Conservation (phyloP, 805 yeast species). For the Ogataea pini region DNA sequence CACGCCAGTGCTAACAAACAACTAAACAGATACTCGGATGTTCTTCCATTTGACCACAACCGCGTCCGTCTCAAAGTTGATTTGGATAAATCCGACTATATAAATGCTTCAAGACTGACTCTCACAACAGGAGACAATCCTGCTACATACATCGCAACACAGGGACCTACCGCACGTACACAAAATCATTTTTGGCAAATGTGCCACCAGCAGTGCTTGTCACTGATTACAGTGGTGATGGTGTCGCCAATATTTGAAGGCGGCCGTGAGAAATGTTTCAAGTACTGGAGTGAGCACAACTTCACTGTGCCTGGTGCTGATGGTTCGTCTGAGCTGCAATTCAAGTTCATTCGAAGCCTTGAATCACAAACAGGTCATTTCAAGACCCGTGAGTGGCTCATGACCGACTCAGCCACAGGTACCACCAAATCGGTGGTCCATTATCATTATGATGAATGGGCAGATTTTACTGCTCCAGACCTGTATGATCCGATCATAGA, state of each 20-base stretch:
- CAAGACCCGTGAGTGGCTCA: slow-evolving; percentile 22
- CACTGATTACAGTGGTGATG: slow-evolving; percentile 59
- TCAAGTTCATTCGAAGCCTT: slow-evolving; percentile 6
- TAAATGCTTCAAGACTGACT: slow-evolving; percentile 39
- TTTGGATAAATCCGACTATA: slow-evolving; percentile 32
- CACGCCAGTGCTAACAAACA: slow-evolving; percentile 17
- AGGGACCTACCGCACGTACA: slow-evolving; percentile 56
- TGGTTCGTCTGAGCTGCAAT: slow-evolving; percentile 8
- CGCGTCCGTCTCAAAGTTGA: slow-evolving; percentile 45
- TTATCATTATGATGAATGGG: slow-evolving; percentile 45
- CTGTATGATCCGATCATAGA: slow-evolving; percentile 35
- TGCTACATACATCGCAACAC: slow-evolving; percentile 62
- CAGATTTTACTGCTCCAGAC: slow-evolving; percentile 43
- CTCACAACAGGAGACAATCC: slow-evolving; percentile 17
- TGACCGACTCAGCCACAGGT: slow-evolving; percentile 9
- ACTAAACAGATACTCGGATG: slow-evolving; percentile 62
- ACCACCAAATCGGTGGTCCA: slow-evolving; percentile 31
- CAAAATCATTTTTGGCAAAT: slow-evolving; percentile 49
- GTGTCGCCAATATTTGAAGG: slow-evolving; percentile 62
- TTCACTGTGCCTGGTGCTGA: slow-evolving; percentile 5
- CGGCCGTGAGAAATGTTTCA: slow-evolving; percentile 41
- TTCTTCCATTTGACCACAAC: slow-evolving; percentile 65
- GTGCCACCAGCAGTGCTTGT: slow-evolving; percentile 29
- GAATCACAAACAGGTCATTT: slow-evolving; percentile 5
- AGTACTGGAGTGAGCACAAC: slow-evolving; percentile 38